phyloP scores from a whole-genome alignment of 2,329 filamentous ascomycete species.

The Teratosphaeria destructans region DNA sequence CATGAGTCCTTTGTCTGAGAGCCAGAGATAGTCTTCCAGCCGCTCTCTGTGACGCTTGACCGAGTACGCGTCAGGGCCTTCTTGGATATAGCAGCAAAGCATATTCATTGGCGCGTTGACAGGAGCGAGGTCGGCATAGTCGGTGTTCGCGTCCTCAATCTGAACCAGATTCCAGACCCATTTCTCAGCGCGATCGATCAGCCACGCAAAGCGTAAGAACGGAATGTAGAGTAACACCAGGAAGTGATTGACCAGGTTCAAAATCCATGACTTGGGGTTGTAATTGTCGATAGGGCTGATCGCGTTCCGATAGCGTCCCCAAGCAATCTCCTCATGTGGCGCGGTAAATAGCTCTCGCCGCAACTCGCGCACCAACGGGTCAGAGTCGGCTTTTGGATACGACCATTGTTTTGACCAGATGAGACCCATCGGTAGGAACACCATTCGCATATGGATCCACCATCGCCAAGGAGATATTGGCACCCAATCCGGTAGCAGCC shows the following conservation, averaged over 20 bases:
- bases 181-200: slow-evolving; percentile 64
- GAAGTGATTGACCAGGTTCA: slow-evolving; percentile 69
- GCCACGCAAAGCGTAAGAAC: slow-evolving; percentile 54
- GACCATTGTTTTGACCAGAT: slow-evolving; percentile 76
- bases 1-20: slow-evolving; percentile 86
- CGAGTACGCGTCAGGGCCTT: slow-evolving; percentile 63
- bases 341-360: slow-evolving; percentile 75
- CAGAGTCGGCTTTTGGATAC: slow-evolving; percentile 51
- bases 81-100: slow-evolving; percentile 72
- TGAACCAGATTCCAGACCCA: slow-evolving; percentile 76
- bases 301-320: slow-evolving; percentile 66
- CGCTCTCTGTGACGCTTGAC: slow-evolving; percentile 71
- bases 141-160: slow-evolving; percentile 88
- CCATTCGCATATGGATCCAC: slow-evolving; percentile 88
- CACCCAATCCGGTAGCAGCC: slow-evolving; percentile 42
- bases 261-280: slow-evolving; percentile 77
- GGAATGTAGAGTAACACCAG: slow-evolving; percentile 73
- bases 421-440: slow-evolving; percentile 89
- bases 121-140: slow-evolving; percentile 74
- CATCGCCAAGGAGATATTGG: slow-evolving; percentile 26
- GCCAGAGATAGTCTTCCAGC: slow-evolving; percentile 78
- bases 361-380: slow-evolving; percentile 60
- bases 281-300: slow-evolving; percentile 79
- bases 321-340: slow-evolving; percentile 68
- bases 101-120: slow-evolving; percentile 88